Conservation (phyloP, 1,284 basidiomycete genomes). For the Microstroma glucosiphilum region DNA sequence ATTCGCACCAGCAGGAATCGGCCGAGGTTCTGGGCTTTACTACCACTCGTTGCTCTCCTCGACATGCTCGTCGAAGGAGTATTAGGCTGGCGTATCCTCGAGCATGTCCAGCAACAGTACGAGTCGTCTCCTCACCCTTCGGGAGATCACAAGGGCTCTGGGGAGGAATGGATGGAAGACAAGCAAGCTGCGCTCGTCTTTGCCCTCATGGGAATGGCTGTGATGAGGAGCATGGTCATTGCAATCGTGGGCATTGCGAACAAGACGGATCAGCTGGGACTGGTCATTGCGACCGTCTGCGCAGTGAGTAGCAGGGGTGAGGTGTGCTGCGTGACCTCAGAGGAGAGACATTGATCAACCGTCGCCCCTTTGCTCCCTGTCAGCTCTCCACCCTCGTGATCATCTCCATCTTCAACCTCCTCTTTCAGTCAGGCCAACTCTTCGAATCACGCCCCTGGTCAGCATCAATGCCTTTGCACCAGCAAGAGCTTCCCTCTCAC, state of each 20-base stretch:
- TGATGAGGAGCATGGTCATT: background rate
- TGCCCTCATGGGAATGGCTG: background rate
- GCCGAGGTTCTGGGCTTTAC: background rate
- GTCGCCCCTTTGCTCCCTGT: too few relatives aligned
- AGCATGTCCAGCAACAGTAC: too few relatives aligned
- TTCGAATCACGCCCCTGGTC: background rate
- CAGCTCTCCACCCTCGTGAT: background rate
- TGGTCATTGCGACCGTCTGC: background rate
- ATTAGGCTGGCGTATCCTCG: background rate
- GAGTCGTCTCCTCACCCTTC: background rate
- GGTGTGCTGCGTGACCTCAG: too few relatives aligned
- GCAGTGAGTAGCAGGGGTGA: background rate
- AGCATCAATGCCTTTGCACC: background rate
- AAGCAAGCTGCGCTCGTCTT: background rate
- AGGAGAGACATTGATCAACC: too few relatives aligned
- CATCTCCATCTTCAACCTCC: constrained; percentile 3
- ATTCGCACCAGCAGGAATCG: background rate
- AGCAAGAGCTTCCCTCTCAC: background rate
- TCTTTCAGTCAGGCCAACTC: constrained; percentile 3
- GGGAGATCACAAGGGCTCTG: background rate
- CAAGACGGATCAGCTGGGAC: constrained; percentile 1
- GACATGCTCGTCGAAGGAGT: background rate
- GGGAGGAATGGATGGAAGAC: background rate
- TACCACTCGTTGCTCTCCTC: background rate
- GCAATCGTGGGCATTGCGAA: background rate